Percentiles rank a stretch among this genome's conserved stretches.
phyloP scores from a whole-genome alignment of 1,284 basidiomycete species.

The Sanghuangporus sanghuang region DNA sequence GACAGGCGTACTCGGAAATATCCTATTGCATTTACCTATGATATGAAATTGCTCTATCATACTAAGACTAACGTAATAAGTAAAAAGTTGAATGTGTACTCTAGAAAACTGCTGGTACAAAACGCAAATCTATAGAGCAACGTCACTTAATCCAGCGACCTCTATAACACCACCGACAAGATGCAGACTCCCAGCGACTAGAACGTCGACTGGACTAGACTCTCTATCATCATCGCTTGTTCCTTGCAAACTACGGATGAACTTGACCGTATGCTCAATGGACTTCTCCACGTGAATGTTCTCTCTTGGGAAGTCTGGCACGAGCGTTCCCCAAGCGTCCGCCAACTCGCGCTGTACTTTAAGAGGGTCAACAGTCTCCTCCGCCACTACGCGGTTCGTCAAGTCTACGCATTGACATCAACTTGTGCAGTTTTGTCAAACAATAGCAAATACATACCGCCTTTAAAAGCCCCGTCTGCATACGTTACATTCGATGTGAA shows the following conservation, averaged over 20 bases:
- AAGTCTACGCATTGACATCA: constrained; percentile 49
- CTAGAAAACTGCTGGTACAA: background rate
- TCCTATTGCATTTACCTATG: background rate
- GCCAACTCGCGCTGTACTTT: constrained; percentile 76
- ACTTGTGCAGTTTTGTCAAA: background rate
- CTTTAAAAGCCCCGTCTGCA: constrained; percentile 82
- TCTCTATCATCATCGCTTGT: constrained; percentile 12
- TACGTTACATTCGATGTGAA: constrained; percentile 98
- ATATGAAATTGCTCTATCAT: background rate
- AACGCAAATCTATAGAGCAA: constrained; percentile 38
- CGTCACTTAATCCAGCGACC: constrained; percentile 70
- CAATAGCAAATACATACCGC: constrained; percentile 55
- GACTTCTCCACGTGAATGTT: constrained; percentile 79
- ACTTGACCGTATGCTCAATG: constrained; percentile 80
- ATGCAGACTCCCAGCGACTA: constrained; percentile 92
- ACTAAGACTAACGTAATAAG: background rate
- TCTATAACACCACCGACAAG: constrained; percentile 94
- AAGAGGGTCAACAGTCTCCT: constrained; percentile 59
- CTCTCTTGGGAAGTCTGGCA: constrained; percentile 54
- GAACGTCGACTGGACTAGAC: constrained; percentile 47
- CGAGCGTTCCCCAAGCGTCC: constrained; percentile 64
- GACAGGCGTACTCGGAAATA: background rate
- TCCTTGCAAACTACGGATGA: constrained; percentile 42
- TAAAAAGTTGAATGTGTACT: constrained; percentile 3
- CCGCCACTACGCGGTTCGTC: constrained; percentile 60